phyloP scores from a whole-genome alignment of 2,329 filamentous ascomycete species.

The Pseudodiploospora longispora region DNA sequence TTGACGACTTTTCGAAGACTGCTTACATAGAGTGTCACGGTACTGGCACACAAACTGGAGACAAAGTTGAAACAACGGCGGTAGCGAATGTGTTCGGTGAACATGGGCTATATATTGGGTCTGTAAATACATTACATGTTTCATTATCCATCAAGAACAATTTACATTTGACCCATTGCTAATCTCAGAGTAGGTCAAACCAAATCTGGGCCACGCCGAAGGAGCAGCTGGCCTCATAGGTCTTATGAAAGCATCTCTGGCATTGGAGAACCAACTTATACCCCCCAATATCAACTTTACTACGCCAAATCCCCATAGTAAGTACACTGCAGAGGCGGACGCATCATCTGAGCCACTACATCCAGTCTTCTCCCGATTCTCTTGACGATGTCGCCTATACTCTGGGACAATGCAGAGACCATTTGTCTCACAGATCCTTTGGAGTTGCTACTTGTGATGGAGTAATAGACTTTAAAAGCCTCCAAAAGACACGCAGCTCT shows the following conservation, averaged over 20 bases:
- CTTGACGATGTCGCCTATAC: background rate
- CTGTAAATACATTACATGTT: slow-evolving; percentile 9
- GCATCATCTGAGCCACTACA: background rate
- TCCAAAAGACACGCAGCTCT: background rate
- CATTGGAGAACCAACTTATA: slow-evolving; percentile 5
- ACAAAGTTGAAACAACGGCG: slow-evolving; percentile 27
- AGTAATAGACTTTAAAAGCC: too few relatives aligned
- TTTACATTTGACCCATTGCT: background rate
- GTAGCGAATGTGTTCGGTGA: slow-evolving; percentile 22
- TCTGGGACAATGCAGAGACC: background rate
- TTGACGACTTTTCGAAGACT: slow-evolving; percentile 17
- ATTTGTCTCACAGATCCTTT: background rate
- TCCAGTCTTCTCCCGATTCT: background rate
- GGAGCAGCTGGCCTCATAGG: slow-evolving; percentile 8
- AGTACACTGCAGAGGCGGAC: background rate
- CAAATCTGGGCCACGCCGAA: slow-evolving; percentile 12
- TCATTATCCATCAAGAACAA: too few relatives aligned
- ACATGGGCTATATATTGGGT: slow-evolving; percentile 19
- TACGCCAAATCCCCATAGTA: slow-evolving; percentile 17
- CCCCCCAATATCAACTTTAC: slow-evolving; percentile 14
- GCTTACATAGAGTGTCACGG: slow-evolving; percentile 31
- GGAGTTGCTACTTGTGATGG: background rate
- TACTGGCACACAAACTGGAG: slow-evolving; percentile 30
- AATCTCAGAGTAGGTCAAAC: slow-evolving; percentile 4
- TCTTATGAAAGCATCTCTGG: slow-evolving; percentile 9